phyloP scores from a whole-genome alignment of 176 grass and related monocot genomes.

The Oryza rufipogon region DNA sequence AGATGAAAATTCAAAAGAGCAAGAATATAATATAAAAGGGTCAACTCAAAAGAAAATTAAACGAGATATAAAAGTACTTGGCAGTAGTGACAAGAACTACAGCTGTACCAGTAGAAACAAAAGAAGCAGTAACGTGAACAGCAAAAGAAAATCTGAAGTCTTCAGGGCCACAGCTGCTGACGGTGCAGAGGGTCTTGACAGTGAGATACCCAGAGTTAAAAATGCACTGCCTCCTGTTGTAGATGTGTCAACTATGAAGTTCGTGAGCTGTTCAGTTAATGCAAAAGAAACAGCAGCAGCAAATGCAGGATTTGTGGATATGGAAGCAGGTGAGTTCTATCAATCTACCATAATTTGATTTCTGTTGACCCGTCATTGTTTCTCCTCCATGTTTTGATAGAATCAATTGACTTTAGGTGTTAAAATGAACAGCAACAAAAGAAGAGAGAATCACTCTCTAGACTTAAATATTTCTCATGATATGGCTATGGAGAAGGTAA shows the following conservation, averaged over 20 bases:
- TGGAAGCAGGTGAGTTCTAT: constrained; percentile 33
- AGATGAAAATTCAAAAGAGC: constrained; percentile 39
- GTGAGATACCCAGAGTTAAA: constrained; percentile 4
- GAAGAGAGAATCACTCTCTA: constrained; percentile 14
- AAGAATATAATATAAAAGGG: constrained; percentile 36
- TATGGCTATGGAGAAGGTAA: constrained; percentile 29
- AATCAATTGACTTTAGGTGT: constrained; percentile 39
- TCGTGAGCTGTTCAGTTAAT: constrained; percentile 4
- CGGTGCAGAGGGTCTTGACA: not conserved
- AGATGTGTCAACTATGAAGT: constrained; percentile 31
- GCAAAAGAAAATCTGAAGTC: constrained; percentile 46
- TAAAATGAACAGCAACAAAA: constrained; percentile 18
- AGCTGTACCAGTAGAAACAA: constrained; percentile 25
- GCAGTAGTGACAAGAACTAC: constrained; percentile 7
- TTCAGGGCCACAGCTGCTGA: not conserved
- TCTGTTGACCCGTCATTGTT: constrained; percentile 1
- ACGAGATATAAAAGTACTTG: constrained; percentile 10
- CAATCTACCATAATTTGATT: constrained; percentile 22
- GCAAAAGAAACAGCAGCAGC: not conserved
- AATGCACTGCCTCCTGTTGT: not conserved
- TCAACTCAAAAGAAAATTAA: constrained; percentile 40
- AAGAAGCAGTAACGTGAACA: constrained; percentile 6
- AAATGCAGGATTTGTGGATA: not conserved
- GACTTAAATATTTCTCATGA: constrained; percentile 1
- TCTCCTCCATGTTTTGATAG: constrained; percentile 32